Conservation (phyloP, 305 asterid genomes). For the Galium porrigens region DNA sequence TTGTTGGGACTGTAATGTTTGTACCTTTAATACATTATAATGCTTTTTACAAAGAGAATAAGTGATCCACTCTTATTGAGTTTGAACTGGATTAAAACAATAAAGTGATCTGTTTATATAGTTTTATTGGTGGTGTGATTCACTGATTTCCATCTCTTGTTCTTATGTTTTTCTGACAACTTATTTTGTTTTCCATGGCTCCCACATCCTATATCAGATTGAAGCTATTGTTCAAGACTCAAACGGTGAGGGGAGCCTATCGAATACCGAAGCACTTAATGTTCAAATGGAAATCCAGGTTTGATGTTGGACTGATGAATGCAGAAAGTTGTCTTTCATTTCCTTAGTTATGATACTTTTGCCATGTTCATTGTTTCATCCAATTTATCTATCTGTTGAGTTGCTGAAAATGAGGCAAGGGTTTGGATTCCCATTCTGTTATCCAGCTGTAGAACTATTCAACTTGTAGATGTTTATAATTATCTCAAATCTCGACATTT, state of each 20-base stretch:
- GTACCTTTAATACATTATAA: not conserved
- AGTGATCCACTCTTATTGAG: not conserved
- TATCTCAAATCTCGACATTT: conserved; percentile 10
- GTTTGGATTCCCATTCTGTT: not conserved
- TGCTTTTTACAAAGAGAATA: not conserved
- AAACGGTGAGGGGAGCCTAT: conserved; percentile 62
- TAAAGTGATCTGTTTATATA: not conserved
- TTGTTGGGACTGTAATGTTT: not conserved
- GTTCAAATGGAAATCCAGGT: conserved; percentile 59
- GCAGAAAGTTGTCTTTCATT: not conserved
- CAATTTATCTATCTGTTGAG: not conserved
- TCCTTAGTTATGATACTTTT: not conserved
- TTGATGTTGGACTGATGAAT: not conserved
- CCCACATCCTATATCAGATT: conserved; percentile 28
- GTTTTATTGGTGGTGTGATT: not conserved
- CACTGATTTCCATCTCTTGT: not conserved
- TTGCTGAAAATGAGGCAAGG: not conserved
- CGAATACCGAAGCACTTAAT: conserved; percentile 46
- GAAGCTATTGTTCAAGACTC: conserved; percentile 74
- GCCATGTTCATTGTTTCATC: not conserved
- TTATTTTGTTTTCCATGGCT: not conserved
- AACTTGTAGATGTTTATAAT: not conserved
- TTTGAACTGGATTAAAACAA: not conserved
- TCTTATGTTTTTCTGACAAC: not conserved
- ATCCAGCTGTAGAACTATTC: not conserved